Percentiles rank a stretch among this genome's conserved stretches.
Evolutionary conservation across 1,139 yeast species (phyloP).

Genomic region (Nakaseomyces nivariensis): DNA sequence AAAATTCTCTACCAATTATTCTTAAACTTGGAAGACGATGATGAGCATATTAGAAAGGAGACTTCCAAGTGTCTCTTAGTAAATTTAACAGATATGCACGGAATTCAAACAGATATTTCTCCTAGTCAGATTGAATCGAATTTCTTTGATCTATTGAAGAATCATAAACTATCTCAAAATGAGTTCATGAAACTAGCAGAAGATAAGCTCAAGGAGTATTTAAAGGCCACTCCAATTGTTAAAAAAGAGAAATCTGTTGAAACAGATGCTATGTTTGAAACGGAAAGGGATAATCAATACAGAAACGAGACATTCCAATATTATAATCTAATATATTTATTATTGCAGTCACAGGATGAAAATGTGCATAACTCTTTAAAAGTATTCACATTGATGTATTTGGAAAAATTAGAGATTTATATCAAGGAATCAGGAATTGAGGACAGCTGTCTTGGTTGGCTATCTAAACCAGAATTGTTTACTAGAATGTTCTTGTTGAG

Average conservation of each 20-base stretch:
- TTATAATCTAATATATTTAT: not conserved
- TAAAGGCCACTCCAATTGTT: not conserved
- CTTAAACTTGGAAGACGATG: slow-evolving; percentile 50
- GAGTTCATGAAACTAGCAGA: not conserved
- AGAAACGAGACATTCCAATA: slow-evolving; percentile 32
- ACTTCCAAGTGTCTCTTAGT: slow-evolving; percentile 31
- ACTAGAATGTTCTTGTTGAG: not conserved
- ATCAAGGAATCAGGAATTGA: not conserved
- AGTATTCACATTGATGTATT: not conserved
- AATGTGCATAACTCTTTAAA: not conserved
- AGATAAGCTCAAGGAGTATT: not conserved
- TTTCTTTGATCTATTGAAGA: not conserved
- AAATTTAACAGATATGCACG: slow-evolving; percentile 4
- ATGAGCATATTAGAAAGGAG: slow-evolving; percentile 36
- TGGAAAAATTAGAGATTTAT: not conserved
- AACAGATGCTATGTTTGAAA: slow-evolving; percentile 35
- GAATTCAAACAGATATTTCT: not conserved
- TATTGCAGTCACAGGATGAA: not conserved
- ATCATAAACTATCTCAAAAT: not conserved
- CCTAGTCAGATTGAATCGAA: not conserved
- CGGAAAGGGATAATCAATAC: slow-evolving; percentile 45
- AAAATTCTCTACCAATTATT: slow-evolving; percentile 24
- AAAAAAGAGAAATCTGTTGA: not conserved
- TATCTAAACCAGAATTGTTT: not conserved
- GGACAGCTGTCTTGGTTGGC: not conserved